phyloP scores from a whole-genome alignment of 2,329 filamentous ascomycete species.

The Neopestalotiopsis rosae region DNA sequence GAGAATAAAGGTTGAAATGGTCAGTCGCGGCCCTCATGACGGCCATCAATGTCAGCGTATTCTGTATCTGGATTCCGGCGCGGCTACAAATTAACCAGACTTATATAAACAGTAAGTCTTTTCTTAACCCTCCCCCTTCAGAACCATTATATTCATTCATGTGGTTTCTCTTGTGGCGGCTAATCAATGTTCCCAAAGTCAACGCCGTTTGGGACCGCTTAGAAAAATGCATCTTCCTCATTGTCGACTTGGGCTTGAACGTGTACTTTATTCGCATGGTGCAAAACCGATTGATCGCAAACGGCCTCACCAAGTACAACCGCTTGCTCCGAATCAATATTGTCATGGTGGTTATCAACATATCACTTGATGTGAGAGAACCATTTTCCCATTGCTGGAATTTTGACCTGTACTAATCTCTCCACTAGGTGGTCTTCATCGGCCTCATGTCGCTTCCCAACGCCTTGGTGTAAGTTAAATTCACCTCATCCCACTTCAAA shows the following conservation, averaged over 20 bases:
- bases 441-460: constrained; percentile 45
- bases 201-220: constrained; percentile 52
- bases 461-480: constrained; percentile 35
- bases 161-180: no score
- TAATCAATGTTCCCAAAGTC: constrained; percentile 23
- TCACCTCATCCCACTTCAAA: neutral
- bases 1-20: constrained; percentile 41
- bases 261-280: constrained; percentile 46
- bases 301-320: constrained; percentile 48
- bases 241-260: constrained; percentile 47
- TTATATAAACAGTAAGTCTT: constrained; percentile 33
- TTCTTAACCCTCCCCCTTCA: no score
- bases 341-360: constrained; percentile 43
- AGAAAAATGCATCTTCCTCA: constrained; percentile 47
- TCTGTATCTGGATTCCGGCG: constrained; percentile 51
- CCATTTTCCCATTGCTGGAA: neutral
- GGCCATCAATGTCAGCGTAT: constrained; percentile 48
- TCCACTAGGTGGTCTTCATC: constrained; percentile 30
- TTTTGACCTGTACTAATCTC: neutral
- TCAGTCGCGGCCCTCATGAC: constrained; percentile 43
- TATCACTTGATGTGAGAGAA: constrained; percentile 41
- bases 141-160: neutral
- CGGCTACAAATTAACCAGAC: constrained; percentile 39
- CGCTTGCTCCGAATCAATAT: constrained; percentile 46
- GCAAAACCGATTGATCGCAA: constrained; percentile 43